Base-by-base conservation (phyloP, 257 asterid genomes). In the Thymus quinquecostatus region DNA sequence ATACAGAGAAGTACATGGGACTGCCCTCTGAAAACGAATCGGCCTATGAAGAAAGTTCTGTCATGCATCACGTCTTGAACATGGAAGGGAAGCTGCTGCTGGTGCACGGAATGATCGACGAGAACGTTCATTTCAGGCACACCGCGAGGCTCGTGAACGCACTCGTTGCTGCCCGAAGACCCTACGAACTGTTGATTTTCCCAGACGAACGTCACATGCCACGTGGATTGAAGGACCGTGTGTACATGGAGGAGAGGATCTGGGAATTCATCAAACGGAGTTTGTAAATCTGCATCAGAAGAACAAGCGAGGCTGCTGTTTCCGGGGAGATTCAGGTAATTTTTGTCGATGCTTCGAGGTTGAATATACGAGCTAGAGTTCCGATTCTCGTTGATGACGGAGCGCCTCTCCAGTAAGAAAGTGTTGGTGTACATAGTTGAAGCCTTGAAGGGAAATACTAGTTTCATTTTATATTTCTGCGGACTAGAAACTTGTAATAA, bases 171-270 rank as follows among this genome's bases (percentile, higher is more conserved):
- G 92, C 92, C 6, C 68, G 95, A 63, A 91, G 85, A 88, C 43
- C 76, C 59, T 91, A 89, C 2, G 98, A 93, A 56, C 38, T 91
- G 77, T 67, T 93, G 87, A 85, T 91, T 10, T 91, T 91, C 73
- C 98, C 98, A 0, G 97, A 93, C n/a, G 98, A 91, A 61, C 89
- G 98, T 0, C 98, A 93, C 87, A 86, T 87, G 95, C 98, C 98
- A 21, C 91, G 96, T 1, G 53, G 85, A 14, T 69, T 72, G 4
- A 66, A 77, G 79, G 97, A 93, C 65, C 83, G 97, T 1, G 72
- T 89, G 28, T 91, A 93, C 69, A 89, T 93, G 97, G 98, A 93
- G 54, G 88, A 86, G 87, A 91, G 97, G 81, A 93, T 93, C 45
- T 93, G 95, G 98, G 96, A 89, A 5, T 93, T 93, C 76, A 80